Evolutionary conservation across 202 grass and related monocot species (phyloP).

Genomic region (Thinopyrum obtusiflorum): DNA sequence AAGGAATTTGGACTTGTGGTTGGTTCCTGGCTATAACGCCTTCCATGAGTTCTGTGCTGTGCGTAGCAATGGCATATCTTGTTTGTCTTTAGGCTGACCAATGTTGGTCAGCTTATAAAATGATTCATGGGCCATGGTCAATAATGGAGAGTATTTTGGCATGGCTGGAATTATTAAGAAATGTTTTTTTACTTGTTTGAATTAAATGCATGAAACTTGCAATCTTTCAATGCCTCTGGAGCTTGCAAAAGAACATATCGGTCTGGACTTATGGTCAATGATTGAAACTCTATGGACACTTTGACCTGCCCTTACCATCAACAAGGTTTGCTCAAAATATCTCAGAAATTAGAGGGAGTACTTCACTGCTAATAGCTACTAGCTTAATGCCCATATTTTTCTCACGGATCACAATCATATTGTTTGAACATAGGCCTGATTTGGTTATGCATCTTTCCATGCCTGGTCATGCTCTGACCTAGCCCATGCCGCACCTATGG

Average conservation of each 20-base stretch:
- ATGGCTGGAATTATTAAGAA: neutral
- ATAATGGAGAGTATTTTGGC: neutral
- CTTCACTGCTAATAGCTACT: no score
- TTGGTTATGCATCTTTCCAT: no score
- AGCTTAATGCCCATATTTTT: no score
- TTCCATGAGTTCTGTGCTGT: neutral
- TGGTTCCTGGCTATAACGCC: neutral
- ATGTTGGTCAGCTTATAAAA: neutral
- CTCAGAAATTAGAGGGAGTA: no score
- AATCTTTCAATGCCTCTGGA: neutral
- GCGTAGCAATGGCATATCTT: neutral
- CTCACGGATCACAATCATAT: no score
- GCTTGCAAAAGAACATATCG: neutral
- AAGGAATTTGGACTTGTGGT: no score
- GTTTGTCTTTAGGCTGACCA: neutral
- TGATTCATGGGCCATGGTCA: neutral
- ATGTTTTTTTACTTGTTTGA: neutral
- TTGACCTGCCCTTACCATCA: neutral
- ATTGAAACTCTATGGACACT: neutral
- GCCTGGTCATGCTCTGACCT: no score
- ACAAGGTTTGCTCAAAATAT: neutral
- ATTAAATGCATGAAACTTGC: neutral
- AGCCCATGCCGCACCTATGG: no score
- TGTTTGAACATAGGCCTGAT: no score
- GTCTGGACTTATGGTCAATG: neutral